Percentiles rank a stretch among this genome's conserved stretches.
Evolutionary conservation across 768 basidiomycete species (phyloP).

Genomic region (Hydnomerulius pinastri): DNA sequence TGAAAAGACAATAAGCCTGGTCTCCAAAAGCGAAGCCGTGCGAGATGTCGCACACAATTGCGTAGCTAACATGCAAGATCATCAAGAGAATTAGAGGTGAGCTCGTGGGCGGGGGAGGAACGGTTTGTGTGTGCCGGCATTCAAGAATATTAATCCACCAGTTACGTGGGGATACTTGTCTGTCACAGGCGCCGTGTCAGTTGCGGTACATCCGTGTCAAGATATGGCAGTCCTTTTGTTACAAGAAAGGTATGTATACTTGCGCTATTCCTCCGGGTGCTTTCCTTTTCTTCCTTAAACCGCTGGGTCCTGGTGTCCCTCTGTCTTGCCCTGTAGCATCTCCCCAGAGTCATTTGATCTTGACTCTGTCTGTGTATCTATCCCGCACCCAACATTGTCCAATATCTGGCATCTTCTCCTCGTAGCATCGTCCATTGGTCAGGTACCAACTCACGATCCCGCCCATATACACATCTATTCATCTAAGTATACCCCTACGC

Average conservation of each 20-base stretch:
- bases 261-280: not conserved
- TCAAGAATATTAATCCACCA: not conserved
- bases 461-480: not conserved
- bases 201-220: not conserved
- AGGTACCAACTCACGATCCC: conserved; percentile 23
- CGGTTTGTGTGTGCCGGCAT: not conserved
- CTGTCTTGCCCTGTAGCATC: not conserved
- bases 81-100: not conserved
- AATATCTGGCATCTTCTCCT: not conserved
- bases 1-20: conserved; percentile 9
- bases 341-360: not conserved
- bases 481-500: conserved; percentile 3
- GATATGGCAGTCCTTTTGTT: conserved; percentile 24
- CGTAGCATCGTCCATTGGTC: conserved; percentile 18
- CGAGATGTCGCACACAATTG: not conserved
- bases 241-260: conserved; percentile 13
- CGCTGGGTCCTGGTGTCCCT: conserved; percentile 16
- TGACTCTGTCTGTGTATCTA: not conserved
- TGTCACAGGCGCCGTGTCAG: not conserved
- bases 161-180: conserved; percentile 1
- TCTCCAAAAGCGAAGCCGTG: not conserved
- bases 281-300: conserved; percentile 14
- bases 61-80: too few species aligned
- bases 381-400: not conserved
- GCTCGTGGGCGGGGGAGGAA: not conserved